Evolutionary conservation across 2,329 filamentous ascomycete species (phyloP).

Genomic region (Colletotrichum chrysophilum): DNA sequence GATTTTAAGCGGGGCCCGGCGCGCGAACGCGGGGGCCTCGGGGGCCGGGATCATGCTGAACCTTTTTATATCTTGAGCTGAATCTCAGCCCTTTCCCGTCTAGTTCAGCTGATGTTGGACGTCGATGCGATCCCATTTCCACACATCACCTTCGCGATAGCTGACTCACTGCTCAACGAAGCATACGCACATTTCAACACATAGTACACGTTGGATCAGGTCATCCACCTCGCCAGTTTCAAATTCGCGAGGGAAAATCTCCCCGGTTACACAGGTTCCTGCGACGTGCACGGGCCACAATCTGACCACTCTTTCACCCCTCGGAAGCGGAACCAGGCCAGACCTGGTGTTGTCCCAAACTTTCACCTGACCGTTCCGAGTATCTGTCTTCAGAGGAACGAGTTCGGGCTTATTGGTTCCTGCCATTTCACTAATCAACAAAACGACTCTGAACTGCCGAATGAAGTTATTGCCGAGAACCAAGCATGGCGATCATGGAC

Average conservation of each 20-base stretch:
- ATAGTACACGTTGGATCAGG: background rate
- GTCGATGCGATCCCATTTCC: background rate
- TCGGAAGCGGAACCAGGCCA: background rate
- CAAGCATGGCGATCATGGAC: background rate
- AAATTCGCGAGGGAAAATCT: background rate
- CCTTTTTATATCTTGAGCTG: background rate
- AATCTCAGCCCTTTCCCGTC: background rate
- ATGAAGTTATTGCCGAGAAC: background rate
- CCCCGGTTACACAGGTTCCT: background rate
- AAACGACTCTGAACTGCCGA: background rate
- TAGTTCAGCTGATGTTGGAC: background rate
- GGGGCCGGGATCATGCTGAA: background rate
- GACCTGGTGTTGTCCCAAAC: background rate
- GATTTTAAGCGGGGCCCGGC: background rate
- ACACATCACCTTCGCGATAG: background rate
- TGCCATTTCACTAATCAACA: background rate
- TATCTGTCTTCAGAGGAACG: background rate
- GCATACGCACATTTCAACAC: too few relatives aligned
- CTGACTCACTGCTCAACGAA: background rate
- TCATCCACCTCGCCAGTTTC: background rate
- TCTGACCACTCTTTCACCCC: background rate
- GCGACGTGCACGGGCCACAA: conserved; percentile 13
- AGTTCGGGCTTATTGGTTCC: accelerated
- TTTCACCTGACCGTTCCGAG: background rate
- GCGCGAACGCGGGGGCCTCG: background rate